Evolutionary conservation across 345 rosid species (phyloP).

Genomic region (Gossypium sturtianum): DNA sequence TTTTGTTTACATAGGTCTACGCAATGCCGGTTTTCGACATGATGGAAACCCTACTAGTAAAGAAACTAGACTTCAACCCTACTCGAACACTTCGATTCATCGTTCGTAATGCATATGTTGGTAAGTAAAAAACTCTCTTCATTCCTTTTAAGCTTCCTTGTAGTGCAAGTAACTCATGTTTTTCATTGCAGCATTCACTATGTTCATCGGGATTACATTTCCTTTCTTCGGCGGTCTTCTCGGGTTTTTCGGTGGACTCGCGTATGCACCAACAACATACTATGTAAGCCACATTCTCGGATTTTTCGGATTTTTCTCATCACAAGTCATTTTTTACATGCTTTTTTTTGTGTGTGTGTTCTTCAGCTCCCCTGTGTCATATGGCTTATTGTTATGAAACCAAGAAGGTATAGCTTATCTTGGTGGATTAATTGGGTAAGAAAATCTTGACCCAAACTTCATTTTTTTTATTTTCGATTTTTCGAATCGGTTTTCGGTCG

Average conservation of each 20-base stretch:
- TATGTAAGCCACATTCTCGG: slow-evolving; percentile 39
- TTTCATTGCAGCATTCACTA: not conserved
- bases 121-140: slow-evolving; percentile 18
- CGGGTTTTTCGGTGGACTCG: not conserved
- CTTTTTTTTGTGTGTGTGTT: not conserved
- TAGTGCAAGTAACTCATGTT: not conserved
- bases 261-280: slow-evolving; percentile 41
- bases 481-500: not conserved
- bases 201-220: not conserved
- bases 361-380: slow-evolving; percentile 72
- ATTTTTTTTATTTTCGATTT: not conserved
- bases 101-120: slow-evolving; percentile 25
- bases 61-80: slow-evolving; percentile 29
- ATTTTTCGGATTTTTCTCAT: not conserved
- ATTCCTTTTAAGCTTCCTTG: not conserved
- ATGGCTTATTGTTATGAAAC: slow-evolving; percentile 72
- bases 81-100: slow-evolving; percentile 22
- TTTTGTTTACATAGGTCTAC: slow-evolving; percentile 19
- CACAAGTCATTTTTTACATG: not conserved
- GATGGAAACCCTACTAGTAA: slow-evolving; percentile 35
- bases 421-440: slow-evolving; percentile 71
- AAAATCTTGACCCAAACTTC: slow-evolving; percentile 2
- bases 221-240: slow-evolving; percentile 3
- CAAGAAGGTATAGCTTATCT: slow-evolving; percentile 55
- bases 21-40: slow-evolving; percentile 50